Evolutionary conservation across 305 asterid species (phyloP).

Genomic region (Plantago coronopus): DNA sequence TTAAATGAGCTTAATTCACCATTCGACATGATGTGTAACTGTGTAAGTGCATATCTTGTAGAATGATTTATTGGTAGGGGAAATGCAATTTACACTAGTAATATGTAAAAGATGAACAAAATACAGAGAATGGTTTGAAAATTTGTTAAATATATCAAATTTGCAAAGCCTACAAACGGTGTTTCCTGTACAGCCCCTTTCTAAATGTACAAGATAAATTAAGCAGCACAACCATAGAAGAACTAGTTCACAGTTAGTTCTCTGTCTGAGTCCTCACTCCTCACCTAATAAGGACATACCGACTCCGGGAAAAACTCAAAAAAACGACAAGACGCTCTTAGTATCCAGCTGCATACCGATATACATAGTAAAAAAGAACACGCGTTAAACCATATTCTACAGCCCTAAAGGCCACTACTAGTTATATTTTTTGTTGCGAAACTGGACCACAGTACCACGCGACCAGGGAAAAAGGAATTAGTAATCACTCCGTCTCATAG

Average conservation of each 20-base stretch:
- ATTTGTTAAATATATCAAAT: conserved; percentile 1
- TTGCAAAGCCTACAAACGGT: conserved; percentile 10
- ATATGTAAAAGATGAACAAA: not conserved
- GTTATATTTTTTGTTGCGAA: conserved; percentile 10
- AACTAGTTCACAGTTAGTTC: conserved; percentile 14
- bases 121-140: not conserved
- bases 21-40: too few species aligned
- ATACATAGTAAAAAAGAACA: conserved; percentile 18
- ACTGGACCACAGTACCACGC: conserved; percentile 11
- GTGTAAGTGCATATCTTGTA: too few species aligned
- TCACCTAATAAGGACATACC: not conserved
- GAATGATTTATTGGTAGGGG: too few species aligned
- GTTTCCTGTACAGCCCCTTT: conserved; percentile 8
- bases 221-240: not conserved
- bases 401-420: conserved; percentile 17
- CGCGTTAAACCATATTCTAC: conserved; percentile 16
- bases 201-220: not conserved
- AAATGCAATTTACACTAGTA: too few species aligned
- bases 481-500: conserved; percentile 20
- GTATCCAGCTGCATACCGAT: conserved; percentile 20
- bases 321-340: conserved; percentile 13
- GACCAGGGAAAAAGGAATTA: conserved; percentile 11
- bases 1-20: too few species aligned
- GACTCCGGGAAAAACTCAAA: conserved; percentile 14
- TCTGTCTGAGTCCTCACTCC: not conserved